Evolutionary conservation across 805 yeast species (phyloP).

Genomic region (Barnettozyma sucrosica): DNA sequence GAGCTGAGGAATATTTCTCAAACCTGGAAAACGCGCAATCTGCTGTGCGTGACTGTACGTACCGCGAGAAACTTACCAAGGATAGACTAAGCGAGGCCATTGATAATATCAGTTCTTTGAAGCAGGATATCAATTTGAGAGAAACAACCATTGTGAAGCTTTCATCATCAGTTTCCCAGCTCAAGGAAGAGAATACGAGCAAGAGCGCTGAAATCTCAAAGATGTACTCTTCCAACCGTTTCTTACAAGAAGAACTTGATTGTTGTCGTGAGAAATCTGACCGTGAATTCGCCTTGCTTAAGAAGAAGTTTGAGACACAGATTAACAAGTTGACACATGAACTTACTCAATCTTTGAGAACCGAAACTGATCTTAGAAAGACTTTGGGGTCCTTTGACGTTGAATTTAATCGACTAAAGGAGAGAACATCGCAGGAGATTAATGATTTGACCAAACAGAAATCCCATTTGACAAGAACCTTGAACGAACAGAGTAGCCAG

Average conservation of each 20-base stretch:
- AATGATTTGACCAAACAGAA: constrained; percentile 37
- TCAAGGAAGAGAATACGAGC: constrained; percentile 53
- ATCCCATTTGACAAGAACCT: constrained; percentile 34
- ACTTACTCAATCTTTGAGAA: constrained; percentile 47
- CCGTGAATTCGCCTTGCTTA: constrained; percentile 36
- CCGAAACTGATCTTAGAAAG: constrained; percentile 61
- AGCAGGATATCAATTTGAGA: constrained; percentile 48
- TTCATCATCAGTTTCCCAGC: constrained; percentile 41
- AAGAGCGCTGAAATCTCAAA: constrained; percentile 50
- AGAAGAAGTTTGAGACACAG: constrained; percentile 38
- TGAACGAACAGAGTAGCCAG: constrained; percentile 37
- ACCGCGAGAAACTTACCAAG: constrained; percentile 51
- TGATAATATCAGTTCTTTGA: constrained; percentile 39
- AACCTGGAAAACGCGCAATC: constrained; percentile 77
- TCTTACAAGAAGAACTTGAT: constrained; percentile 50
- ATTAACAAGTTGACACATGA: constrained; percentile 48
- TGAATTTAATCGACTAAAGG: constrained; percentile 50
- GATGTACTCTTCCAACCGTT: constrained; percentile 40
- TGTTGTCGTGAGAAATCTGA: constrained; percentile 44
- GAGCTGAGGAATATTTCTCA: constrained; percentile 68
- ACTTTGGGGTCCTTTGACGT: constrained; percentile 55
- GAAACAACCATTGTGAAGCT: constrained; percentile 50
- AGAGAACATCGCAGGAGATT: constrained; percentile 32
- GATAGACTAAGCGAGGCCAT: constrained; percentile 50
- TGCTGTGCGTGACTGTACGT: constrained; percentile 55